A percentile compares a stretch with the other conserved stretches of the same genome.
These are phyloP conservation scores for Parathielavia appendiculata DNA, from an alignment of 495 filamentous ascomycete species.

Conservation along the genomic window DNA sequence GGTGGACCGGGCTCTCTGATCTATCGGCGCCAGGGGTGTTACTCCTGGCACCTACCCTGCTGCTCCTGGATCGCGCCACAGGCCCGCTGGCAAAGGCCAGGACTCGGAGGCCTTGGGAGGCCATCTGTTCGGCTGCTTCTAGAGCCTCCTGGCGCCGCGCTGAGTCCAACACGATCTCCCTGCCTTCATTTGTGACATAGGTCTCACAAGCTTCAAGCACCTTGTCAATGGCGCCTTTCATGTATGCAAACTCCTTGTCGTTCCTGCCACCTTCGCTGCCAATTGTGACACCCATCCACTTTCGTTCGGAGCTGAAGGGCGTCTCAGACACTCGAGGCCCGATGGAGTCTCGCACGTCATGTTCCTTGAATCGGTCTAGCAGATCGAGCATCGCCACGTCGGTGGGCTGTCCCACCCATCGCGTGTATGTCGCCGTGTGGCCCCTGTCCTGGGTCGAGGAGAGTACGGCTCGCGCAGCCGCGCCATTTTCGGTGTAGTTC, in stretches of 20 bases:
- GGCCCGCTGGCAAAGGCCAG: constrained; percentile 85
- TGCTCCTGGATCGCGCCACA: constrained; percentile 31
- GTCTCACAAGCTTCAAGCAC: constrained; percentile 83
- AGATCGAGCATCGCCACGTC: constrained; percentile 94
- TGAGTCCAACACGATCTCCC: constrained; percentile 81
- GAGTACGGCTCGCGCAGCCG: constrained; percentile 67
- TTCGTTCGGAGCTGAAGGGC: constrained; percentile 93
- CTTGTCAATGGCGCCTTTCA: constrained; percentile 91
- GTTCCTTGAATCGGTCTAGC: constrained; percentile 80
- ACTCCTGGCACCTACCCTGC: constrained; percentile 26
- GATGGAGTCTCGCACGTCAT: constrained; percentile 81
- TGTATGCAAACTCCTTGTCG: constrained; percentile 71
- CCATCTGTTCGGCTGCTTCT: constrained; percentile 84
- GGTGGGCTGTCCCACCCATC: constrained; percentile 96
- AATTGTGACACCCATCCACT: constrained; percentile 97
- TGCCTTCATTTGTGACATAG: constrained; percentile 80
- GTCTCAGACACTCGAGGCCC: constrained; percentile 74
- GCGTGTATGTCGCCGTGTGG: constrained; percentile 60
- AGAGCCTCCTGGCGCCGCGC: constrained; percentile 65
- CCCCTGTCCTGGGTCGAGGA: constrained; percentile 65
- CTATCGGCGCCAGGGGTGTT: constrained; percentile 31
- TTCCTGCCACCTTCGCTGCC: constrained; percentile 49
- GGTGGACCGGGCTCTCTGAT: constrained; percentile 37
- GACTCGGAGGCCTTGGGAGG: constrained; percentile 82
- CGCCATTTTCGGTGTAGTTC: constrained; percentile 52